Evolutionary conservation across 1,139 yeast genomes (phyloP).

Genomic region (Yamadazyma trypodendri): DNA sequence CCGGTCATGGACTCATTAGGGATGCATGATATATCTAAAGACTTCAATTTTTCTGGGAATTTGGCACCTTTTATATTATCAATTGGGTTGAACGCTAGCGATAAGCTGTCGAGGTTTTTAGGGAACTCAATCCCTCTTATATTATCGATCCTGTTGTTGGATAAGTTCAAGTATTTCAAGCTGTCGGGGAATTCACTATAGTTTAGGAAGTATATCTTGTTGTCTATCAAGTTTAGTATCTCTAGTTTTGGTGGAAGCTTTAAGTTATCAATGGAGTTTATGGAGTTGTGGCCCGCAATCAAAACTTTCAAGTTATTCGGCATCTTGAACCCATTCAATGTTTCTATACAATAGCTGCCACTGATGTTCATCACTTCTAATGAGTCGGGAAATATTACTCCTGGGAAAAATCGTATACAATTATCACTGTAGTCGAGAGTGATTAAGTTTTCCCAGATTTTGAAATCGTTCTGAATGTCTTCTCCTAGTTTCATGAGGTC

Average conservation of each 20-base stretch:
- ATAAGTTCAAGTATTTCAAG: conserved; percentile 33
- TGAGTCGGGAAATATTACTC: conserved; percentile 39
- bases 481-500: conserved; percentile 35
- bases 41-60: conserved; percentile 38
- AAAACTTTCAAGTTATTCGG: conserved; percentile 34
- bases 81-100: conserved; percentile 42
- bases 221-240: conserved; percentile 34
- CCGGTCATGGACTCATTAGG: conserved; percentile 53
- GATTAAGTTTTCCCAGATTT: conserved; percentile 34
- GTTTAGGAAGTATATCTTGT: conserved; percentile 41
- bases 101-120: conserved; percentile 26
- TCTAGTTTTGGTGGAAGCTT: conserved; percentile 34
- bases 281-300: conserved; percentile 35
- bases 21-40: conserved; percentile 41
- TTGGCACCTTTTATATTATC: conserved; percentile 43
- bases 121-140: conserved; percentile 43
- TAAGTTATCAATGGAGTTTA: conserved; percentile 38
- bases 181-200: conserved; percentile 39
- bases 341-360: conserved; percentile 42
- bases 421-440: conserved; percentile 41
- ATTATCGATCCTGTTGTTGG: conserved; percentile 43
- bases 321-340: conserved; percentile 42
- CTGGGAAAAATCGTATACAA: conserved; percentile 39
- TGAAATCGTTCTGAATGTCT: conserved; percentile 41
- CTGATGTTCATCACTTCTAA: conserved; percentile 41